Evolutionary conservation across 805 yeast genomes (phyloP).

Genomic region (Komagataella mondaviorum): DNA sequence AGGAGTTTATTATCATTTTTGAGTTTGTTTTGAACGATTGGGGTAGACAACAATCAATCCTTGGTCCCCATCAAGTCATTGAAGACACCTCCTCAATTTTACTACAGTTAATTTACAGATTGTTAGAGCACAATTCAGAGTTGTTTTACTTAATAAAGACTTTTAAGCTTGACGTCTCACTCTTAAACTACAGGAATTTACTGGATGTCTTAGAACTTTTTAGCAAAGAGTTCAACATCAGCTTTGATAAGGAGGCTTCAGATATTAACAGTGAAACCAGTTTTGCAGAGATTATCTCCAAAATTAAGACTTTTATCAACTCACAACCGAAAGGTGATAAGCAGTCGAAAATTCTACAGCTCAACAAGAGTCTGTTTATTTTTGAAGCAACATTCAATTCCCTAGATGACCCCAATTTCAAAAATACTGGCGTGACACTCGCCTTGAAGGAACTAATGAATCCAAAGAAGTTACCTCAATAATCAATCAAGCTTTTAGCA

Average conservation of each 20-base stretch:
- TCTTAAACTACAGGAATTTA: not conserved
- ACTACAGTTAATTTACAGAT: not conserved
- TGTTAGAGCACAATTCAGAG: not conserved
- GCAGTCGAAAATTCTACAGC: not conserved
- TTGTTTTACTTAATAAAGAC: not conserved
- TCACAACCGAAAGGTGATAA: not conserved
- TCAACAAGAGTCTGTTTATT: not conserved
- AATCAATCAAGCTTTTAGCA: constrained; percentile 10
- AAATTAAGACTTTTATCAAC: not conserved
- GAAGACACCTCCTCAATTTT: not conserved
- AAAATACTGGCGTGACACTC: not conserved
- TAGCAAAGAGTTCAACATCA: not conserved
- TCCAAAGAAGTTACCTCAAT: not conserved
- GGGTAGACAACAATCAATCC: not conserved
- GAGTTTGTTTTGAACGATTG: not conserved
- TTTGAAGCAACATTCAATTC: not conserved
- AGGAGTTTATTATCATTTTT: not conserved
- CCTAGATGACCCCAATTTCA: not conserved
- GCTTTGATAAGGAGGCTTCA: not conserved
- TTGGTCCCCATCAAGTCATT: not conserved
- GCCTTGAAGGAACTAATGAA: not conserved
- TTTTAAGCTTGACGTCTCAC: not conserved
- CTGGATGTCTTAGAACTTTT: not conserved
- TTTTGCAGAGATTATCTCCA: not conserved
- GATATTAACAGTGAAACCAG: not conserved